These are phyloP conservation scores for Scleroderma citrinum DNA, from an alignment of 768 basidiomycete species.

Conservation along the genomic window DNA sequence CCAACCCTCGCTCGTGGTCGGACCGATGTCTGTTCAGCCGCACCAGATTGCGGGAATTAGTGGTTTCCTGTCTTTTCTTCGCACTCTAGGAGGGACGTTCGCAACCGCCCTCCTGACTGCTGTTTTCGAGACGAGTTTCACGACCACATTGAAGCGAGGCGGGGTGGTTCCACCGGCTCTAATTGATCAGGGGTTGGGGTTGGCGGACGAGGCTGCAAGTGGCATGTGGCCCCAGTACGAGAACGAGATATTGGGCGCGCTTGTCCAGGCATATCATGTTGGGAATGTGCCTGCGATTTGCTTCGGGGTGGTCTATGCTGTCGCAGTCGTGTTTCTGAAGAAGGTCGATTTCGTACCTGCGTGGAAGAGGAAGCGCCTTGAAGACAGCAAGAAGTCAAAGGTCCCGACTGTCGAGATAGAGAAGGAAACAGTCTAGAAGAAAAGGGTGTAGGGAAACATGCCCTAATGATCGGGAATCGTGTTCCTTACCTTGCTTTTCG, in stretches of 20 bases:
- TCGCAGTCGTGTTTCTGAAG: conserved; percentile 25
- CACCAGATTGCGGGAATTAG: conserved; percentile 31
- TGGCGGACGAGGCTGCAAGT: conserved; percentile 22
- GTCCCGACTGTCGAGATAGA: not conserved
- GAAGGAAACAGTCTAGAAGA: too few relatives aligned
- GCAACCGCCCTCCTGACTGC: conserved; percentile 32
- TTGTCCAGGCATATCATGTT: conserved; percentile 30
- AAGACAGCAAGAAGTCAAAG: conserved; percentile 19
- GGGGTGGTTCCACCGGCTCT: conserved; percentile 24
- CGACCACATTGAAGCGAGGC: conserved; percentile 16
- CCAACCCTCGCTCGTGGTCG: conserved; percentile 31
- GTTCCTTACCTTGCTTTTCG: not conserved
- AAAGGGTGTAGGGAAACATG: too few relatives aligned
- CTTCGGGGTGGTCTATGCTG: conserved; percentile 27
- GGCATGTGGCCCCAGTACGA: conserved; percentile 28
- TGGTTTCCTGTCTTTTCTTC: conserved; percentile 31
- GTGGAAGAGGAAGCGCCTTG: conserved; percentile 29
- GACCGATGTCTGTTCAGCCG: conserved; percentile 31
- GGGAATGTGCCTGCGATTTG: conserved; percentile 30
- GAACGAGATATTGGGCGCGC: conserved; percentile 25
- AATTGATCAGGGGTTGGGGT: conserved; percentile 25
- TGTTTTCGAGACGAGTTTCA: conserved; percentile 28
- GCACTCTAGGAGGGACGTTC: conserved; percentile 30
- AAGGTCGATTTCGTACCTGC: conserved; percentile 29
- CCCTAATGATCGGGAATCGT: too few relatives aligned